Evolutionary conservation across 495 filamentous ascomycete genomes (phyloP).

Genomic region (Evernia prunastri): DNA sequence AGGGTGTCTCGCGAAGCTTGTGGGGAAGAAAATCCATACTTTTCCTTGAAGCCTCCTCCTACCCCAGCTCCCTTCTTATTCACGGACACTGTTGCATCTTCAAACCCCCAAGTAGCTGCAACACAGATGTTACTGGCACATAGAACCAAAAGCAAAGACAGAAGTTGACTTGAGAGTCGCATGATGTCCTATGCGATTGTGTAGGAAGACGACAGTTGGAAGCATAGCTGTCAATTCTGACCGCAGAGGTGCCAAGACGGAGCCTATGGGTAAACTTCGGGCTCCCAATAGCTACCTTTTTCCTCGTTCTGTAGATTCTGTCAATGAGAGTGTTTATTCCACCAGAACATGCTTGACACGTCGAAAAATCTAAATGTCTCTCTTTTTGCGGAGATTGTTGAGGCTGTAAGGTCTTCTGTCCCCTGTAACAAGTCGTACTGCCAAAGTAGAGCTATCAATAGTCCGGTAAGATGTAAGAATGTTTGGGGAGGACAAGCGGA

Average conservation of each 20-base stretch:
- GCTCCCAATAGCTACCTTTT: background rate
- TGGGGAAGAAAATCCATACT: slow-evolving; percentile 43
- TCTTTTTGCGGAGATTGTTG: background rate
- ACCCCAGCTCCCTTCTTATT: slow-evolving; percentile 62
- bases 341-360: background rate
- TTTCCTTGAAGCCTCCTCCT: slow-evolving; percentile 60
- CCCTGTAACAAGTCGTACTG: background rate
- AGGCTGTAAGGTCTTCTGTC: background rate
- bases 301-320: no score
- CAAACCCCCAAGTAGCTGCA: slow-evolving; percentile 76
- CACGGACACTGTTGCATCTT: slow-evolving; percentile 75
- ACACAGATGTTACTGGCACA: slow-evolving; percentile 23
- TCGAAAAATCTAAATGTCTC: background rate
- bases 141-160: slow-evolving; percentile 30
- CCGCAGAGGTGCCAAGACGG: background rate
- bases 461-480: background rate
- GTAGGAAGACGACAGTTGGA: background rate
- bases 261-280: slow-evolving; percentile 6
- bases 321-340: background rate
- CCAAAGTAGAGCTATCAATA: background rate
- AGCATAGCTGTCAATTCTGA: slow-evolving; percentile 4
- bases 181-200: slow-evolving; percentile 14
- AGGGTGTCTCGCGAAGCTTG: background rate
- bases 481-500: slow-evolving; percentile 5
- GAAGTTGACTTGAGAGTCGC: slow-evolving; percentile 12